Evolutionary conservation across 352 stramenopile species (phyloP), one percentile per base, ranked within the genome.

Genomic region (Globisporangium canariense): DNA sequence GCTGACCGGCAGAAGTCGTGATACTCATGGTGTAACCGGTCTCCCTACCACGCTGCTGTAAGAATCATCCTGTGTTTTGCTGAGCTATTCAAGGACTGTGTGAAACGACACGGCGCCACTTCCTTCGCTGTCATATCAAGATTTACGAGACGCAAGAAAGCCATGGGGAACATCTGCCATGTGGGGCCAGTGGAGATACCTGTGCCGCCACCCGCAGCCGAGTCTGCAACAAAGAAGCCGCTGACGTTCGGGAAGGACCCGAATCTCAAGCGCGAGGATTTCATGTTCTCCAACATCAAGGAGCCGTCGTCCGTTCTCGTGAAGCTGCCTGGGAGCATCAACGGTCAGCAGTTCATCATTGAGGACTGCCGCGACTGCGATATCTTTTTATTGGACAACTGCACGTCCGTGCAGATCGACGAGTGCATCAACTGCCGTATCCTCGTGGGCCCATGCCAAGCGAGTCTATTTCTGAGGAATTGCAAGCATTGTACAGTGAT

Each of bases 301-400:
- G 70, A 64, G 22, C 68, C 76, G 4, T 77, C 70, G 3, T 38
- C 25, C 16, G 73, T 76, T 46, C 71, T 91, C 20, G 55, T 74
- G 47, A 90, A 88, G 59, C 68, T 75, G 25, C 82, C 84, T 2
- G 84, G 84, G 32, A 81, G 56, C 56, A 76, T 93, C 64, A 84
- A 82, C 53, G 84, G 84, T 50, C 82, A 93, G 77, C 84, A 93
- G 61, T 93, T 93, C 66, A 68, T 93, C 58, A 71, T 93, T 52
- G 83, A 93, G 47, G 71, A 86, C 51, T 91, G 81, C 64, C 58
- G 66, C 53, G 81, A 87, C 66, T 92, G 83, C 63, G 80, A 91
- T 43, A 85, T 93, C 58, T 92, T 91, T 55, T 22, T 93, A 60
- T 63, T 93, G 38, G 85, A 93, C 64, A 70, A 90, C 66, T 90